Evolutionary conservation across 176 grass and related monocot genomes (phyloP), one percentile per base, ranked within the genome.

Genomic region (Avena insularis): DNA sequence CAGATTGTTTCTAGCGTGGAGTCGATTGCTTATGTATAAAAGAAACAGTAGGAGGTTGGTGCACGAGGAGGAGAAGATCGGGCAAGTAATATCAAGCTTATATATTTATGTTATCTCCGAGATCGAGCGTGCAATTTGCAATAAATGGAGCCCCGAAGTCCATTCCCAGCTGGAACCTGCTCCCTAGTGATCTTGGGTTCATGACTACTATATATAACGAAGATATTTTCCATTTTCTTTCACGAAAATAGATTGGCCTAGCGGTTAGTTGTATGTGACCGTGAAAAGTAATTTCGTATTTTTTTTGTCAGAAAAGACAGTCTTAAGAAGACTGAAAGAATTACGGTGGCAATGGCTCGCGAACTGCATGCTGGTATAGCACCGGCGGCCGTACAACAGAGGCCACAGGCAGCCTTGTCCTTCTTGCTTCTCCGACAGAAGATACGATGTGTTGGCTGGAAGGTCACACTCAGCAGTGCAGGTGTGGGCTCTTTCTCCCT

Each of bases 391-490:
- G 14, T 67, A 67, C 35, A 29, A 67, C 29, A 6, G 29, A 36
- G 64, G 64, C 64, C 14, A 67, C 13, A 35, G 63, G 63, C 33
- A 67, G 64, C 64, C 64, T 67, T 35, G 29, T 29, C 64, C 12
- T 67, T 29, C 64, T 67, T 67, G 64, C 64, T 67, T 67, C 64
- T 67, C 29, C 27, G 64, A 67, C 64, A 67, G 64, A 67, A 29
- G 64, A 67, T 67, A 67, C 64, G 13, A 53, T 67, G 64, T 67
- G 64, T 23, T 23, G 23, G 23, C 23, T 23, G 23, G 23, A 23
- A 23, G 23, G 23, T 23, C 23, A 23, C 23, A 23, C 23, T 23
- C 23, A 23, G 23, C 23, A 23, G 23, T 23, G 23, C 23, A 23
- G 23, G 23, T 23, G 23, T 23, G 23, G 23, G 23, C 23, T 23